phyloP scores from a whole-genome alignment of 1,284 basidiomycete genomes.

The Ustilago sp. region DNA sequence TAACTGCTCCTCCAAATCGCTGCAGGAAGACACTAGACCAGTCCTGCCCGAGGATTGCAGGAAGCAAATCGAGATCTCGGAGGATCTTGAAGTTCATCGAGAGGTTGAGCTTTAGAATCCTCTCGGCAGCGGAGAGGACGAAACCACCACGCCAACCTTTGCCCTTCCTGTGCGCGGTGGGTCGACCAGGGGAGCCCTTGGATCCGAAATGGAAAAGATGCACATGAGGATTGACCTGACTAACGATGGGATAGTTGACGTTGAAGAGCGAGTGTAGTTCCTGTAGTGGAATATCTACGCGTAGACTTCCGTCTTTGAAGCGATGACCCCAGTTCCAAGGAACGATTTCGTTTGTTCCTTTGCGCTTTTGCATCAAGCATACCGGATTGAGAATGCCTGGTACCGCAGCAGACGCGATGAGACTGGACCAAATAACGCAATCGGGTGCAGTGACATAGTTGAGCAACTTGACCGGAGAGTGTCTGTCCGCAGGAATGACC shows the following conservation, averaged over 20 bases:
- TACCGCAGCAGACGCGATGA: conserved; percentile 67
- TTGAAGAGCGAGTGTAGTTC: conserved; percentile 78
- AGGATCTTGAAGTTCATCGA: conserved; percentile 68
- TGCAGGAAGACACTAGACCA: conserved; percentile 67
- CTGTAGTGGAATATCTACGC: conserved; percentile 93
- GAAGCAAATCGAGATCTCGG: conserved; percentile 65
- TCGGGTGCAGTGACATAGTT: conserved; percentile 97
- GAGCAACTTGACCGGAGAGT: conserved; percentile 88
- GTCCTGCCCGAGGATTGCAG: conserved; percentile 64
- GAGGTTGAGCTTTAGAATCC: conserved; percentile 66
- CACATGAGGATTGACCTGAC: conserved; percentile 96
- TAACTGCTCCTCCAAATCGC: conserved; percentile 64
- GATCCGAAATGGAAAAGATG: conserved; percentile 98
- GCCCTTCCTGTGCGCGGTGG: conserved; percentile 89
- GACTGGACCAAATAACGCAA: conserved; percentile 75
- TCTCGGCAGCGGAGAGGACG: conserved; percentile 74
- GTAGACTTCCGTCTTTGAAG: conserved; percentile 67
- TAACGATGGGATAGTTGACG: conserved; percentile 94
- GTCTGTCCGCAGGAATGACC: conserved; percentile 92
- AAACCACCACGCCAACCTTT: conserved; percentile 87
- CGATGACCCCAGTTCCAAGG: conserved; percentile 89
- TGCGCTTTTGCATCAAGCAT: conserved; percentile 91
- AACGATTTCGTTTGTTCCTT: conserved; percentile 79
- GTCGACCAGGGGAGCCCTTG: conserved; percentile 90
- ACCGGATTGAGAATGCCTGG: conserved; percentile 73